Base-by-base conservation (phyloP, 805 yeast species). In the Candida nanaspora region DNA sequence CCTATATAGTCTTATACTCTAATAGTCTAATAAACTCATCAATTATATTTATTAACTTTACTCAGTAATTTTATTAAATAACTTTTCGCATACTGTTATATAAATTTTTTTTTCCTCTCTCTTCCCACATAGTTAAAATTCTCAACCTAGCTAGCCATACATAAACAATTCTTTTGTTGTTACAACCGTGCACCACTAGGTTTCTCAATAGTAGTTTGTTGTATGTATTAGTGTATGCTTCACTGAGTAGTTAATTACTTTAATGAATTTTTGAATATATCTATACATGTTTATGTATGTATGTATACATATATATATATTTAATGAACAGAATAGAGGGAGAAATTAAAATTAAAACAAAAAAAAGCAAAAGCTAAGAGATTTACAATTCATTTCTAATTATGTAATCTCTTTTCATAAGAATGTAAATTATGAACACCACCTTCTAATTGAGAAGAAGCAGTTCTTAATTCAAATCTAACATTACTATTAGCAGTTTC, bases 381-480 rank as follows among this genome's bases (percentile, higher is more conserved):
- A 16, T 11, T 15, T 30, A 6, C 10, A 18, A 37, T 27, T n/a
- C 19, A 23, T 21, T 25, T 23, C 27, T 77, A 87, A 62, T 86
- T 87, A 76, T 88, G 95, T 63, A 93, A 74, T 70, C 96, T 87
- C 80, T 93, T 93, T 72, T 93, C 98, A 65, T 86, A 93, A 44
- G 97, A 89, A 76, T 87, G 87, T 68, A 93, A 78, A 61, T 95
- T 89, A 69, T 87, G 85, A 48, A 93, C 91, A 68, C 98, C 98
- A 74, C 98, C 98, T 73, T 93, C 98, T 51, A 88, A 75, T 76
- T 93, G 98, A 49, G 98, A 96, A 59, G 96, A 86, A 38, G 98
- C 95, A 53, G 98, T 89, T 80, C 98, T 87, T 69, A 83, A 81
- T 73, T 93, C 98, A 61, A 93, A 93, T 72, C 98, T 82, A 48